These are phyloP conservation scores for Durotheca rogersii DNA, from an alignment of 495 filamentous ascomycete species.

Conservation along the genomic window DNA sequence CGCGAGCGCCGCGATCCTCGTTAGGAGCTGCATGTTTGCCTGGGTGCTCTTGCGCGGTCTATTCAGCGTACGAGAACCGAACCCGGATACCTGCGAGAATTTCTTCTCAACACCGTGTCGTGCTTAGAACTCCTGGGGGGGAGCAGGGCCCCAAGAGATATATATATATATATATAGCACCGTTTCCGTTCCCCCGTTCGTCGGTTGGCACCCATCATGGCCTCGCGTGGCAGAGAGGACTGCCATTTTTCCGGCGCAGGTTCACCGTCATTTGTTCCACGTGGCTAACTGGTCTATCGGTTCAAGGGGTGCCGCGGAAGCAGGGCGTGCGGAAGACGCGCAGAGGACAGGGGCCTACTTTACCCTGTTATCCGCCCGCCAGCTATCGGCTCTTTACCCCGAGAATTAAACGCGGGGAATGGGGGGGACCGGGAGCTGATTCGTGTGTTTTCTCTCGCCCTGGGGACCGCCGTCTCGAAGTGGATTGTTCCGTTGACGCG, in stretches of 20 bases:
- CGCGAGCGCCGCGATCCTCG: constrained; percentile 34
- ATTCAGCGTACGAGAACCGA: too few species aligned
- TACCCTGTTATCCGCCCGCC: too few species aligned
- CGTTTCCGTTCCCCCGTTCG: constrained; percentile 7
- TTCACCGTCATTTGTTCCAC: background rate
- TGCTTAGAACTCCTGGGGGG: background rate
- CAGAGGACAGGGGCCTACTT: background rate
- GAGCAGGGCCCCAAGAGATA: background rate
- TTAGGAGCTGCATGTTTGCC: constrained; percentile 41
- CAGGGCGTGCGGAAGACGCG: background rate
- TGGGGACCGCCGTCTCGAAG: background rate
- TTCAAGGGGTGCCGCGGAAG: background rate
- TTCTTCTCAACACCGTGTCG: too few species aligned
- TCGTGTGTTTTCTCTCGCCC: background rate
- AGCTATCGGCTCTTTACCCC: constrained; percentile 7
- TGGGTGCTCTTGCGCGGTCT: constrained; percentile 1
- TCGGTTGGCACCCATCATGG: background rate
- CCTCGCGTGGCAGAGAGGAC: background rate
- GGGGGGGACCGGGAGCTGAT: background rate
- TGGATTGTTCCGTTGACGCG: background rate
- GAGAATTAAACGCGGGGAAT: constrained; percentile 8
- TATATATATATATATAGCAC: background rate
- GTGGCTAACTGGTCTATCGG: constrained; percentile 1
- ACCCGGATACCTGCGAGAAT: background rate
- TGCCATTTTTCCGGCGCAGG: background rate